Conservation (phyloP, 805 yeast genomes). For the Candida xiaguanensis region DNA sequence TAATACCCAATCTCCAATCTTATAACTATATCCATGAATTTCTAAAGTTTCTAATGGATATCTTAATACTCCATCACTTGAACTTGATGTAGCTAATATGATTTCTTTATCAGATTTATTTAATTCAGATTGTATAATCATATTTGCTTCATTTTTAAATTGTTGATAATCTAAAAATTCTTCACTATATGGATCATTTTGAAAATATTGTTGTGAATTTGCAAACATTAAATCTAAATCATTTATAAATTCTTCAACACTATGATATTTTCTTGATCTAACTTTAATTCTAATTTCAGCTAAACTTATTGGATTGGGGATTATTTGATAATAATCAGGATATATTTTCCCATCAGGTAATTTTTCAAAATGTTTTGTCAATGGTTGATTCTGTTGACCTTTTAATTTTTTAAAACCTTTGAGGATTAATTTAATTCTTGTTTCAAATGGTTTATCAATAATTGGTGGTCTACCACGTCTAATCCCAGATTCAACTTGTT, state of each 20-base stretch:
- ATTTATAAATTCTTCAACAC: conserved; percentile 69
- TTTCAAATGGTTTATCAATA: conserved; percentile 87
- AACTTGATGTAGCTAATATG: conserved; percentile 37
- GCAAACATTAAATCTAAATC: conserved; percentile 74
- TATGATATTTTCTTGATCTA: conserved; percentile 76
- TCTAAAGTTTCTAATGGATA: conserved; percentile 78
- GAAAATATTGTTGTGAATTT: conserved; percentile 62
- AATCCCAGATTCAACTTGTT: conserved; percentile 41
- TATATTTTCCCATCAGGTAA: conserved; percentile 64
- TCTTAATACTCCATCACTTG: conserved; percentile 52
- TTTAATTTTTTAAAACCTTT: conserved; percentile 75
- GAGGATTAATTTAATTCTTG: conserved; percentile 82
- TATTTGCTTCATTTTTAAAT: conserved; percentile 60
- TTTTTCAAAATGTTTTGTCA: conserved; percentile 69
- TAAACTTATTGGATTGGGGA: conserved; percentile 60
- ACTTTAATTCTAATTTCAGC: conserved; percentile 77
- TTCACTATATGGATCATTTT: conserved; percentile 52
- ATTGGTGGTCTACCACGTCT: conserved; percentile 90
- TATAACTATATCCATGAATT: conserved; percentile 66
- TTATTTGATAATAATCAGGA: conserved; percentile 52
- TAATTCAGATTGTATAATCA: conserved; percentile 62
- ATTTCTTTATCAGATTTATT: conserved; percentile 80
- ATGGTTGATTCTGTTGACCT: conserved; percentile 41
- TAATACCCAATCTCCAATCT: conserved; percentile 94
- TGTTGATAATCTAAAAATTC: conserved; percentile 58